A percentile compares a stretch with the other conserved stretches of the same genome.
Evolutionary conservation across 176 grass and related monocot species (phyloP).

Genomic region (Hsuehochloa calcarea): DNA sequence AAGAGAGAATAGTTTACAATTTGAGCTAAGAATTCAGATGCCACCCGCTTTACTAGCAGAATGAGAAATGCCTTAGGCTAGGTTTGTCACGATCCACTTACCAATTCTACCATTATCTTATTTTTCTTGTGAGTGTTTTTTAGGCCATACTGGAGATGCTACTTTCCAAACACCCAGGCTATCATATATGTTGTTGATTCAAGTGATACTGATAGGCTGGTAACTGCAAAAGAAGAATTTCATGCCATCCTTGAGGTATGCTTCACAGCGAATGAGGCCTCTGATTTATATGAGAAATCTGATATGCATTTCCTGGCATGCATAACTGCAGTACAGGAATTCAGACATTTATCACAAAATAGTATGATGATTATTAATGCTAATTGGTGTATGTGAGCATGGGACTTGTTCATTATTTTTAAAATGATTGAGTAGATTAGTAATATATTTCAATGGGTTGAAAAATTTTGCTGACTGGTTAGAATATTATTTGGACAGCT

Average conservation of each 20-base stretch:
- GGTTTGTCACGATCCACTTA: not conserved
- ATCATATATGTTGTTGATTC: slow-evolving; percentile 99
- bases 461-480: not conserved
- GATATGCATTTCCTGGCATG: slow-evolving; percentile 7
- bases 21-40: not conserved
- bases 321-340: not conserved
- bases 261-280: not conserved
- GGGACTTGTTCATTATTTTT: not conserved
- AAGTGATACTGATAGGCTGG: slow-evolving; percentile 96
- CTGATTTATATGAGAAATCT: not conserved
- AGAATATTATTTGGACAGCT: not conserved
- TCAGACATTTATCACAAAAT: not conserved
- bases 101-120: not conserved
- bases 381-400: not conserved
- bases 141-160: slow-evolving; percentile 98
- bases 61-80: slow-evolving; percentile 3
- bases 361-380: not conserved
- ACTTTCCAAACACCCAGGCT: slow-evolving; percentile 97
- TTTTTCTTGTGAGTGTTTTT: slow-evolving; percentile 23
- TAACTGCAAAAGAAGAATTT: slow-evolving; percentile 96
- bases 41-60: not conserved
- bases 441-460: not conserved
- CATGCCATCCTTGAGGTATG: slow-evolving; percentile 96
- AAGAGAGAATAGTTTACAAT: not conserved
- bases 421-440: not conserved